A percentile compares a stretch with the other conserved stretches of the same genome.
Evolutionary conservation across 2,329 filamentous ascomycete species (phyloP).

Genomic region (Calonectria pseudoturangicola): DNA sequence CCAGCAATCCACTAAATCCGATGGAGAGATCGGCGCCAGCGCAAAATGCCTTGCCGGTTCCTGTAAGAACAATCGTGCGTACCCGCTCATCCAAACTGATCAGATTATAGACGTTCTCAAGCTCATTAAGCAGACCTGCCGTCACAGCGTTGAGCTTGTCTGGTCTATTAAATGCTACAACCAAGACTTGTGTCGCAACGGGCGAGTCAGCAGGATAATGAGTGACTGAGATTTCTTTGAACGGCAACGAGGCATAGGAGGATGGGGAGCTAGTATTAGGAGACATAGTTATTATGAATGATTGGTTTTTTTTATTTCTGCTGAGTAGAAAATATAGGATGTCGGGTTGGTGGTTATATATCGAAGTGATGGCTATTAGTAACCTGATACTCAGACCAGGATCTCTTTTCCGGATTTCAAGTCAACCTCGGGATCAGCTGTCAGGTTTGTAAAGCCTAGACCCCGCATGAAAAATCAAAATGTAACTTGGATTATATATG

Average conservation of each 20-base stretch:
- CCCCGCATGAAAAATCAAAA: background rate
- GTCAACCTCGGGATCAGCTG: conserved; percentile 16
- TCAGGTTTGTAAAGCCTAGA: too few species aligned
- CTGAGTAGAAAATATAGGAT: background rate
- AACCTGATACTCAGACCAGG: background rate
- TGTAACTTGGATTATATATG: background rate
- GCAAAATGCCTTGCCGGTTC: conserved; percentile 77
- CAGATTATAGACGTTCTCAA: conserved; percentile 69
- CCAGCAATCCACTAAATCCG: conserved; percentile 29
- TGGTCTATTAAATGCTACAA: conserved; percentile 72
- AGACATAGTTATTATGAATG: background rate
- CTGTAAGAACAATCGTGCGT: conserved; percentile 76
- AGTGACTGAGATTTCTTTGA: conserved; percentile 28
- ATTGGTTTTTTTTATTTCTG: background rate
- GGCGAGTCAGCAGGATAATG: conserved; percentile 22
- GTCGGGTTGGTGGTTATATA: background rate
- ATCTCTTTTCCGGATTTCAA: background rate
- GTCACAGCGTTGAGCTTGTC: conserved; percentile 73
- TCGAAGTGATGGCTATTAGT: too few species aligned
- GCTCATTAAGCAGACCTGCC: conserved; percentile 63
- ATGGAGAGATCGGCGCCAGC: conserved; percentile 75
- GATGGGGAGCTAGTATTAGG: background rate
- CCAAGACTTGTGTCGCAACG: conserved; percentile 60
- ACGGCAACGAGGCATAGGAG: conserved; percentile 23
- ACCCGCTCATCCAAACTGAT: conserved; percentile 74